A percentile compares a stretch with the other conserved stretches of the same genome.
phyloP scores from a whole-genome alignment of 768 basidiomycete genomes.

The Macrocybe gigantea region DNA sequence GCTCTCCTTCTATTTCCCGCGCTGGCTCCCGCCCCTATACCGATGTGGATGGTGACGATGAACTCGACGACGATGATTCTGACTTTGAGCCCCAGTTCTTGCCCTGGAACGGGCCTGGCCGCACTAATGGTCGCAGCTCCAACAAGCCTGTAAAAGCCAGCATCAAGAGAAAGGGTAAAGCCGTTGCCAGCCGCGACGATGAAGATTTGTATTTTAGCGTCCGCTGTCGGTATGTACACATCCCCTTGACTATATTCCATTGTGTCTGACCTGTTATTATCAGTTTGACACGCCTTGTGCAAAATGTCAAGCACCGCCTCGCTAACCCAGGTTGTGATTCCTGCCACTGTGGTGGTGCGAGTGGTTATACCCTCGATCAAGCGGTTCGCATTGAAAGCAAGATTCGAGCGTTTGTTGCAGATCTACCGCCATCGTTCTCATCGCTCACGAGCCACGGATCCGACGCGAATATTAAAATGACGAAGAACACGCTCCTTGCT shows the following conservation, averaged over 20 bases:
- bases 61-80: not conserved
- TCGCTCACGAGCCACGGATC: slow-evolving; percentile 28
- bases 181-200: slow-evolving; percentile 1
- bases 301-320: slow-evolving; percentile 50
- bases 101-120: not conserved
- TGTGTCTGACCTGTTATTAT: slow-evolving; percentile 1
- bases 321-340: slow-evolving; percentile 22
- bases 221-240: slow-evolving; percentile 53
- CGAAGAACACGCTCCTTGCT: slow-evolving; percentile 35
- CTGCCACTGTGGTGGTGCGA: slow-evolving; percentile 23
- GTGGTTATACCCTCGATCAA: slow-evolving; percentile 53
- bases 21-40: not conserved
- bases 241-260: not conserved
- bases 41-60: not conserved
- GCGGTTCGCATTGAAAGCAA: slow-evolving; percentile 54
- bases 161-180: not conserved
- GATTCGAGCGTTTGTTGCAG: slow-evolving; percentile 45
- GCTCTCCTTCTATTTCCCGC: not conserved
- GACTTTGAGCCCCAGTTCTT: not conserved
- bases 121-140: too few relatives aligned
- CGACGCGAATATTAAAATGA: slow-evolving; percentile 18
- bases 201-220: slow-evolving; percentile 40
- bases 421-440: slow-evolving; percentile 43
- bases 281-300: slow-evolving; percentile 50
- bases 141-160: not conserved